Conservation (phyloP, 345 rosid species). For the Citrus mangshanensis region DNA sequence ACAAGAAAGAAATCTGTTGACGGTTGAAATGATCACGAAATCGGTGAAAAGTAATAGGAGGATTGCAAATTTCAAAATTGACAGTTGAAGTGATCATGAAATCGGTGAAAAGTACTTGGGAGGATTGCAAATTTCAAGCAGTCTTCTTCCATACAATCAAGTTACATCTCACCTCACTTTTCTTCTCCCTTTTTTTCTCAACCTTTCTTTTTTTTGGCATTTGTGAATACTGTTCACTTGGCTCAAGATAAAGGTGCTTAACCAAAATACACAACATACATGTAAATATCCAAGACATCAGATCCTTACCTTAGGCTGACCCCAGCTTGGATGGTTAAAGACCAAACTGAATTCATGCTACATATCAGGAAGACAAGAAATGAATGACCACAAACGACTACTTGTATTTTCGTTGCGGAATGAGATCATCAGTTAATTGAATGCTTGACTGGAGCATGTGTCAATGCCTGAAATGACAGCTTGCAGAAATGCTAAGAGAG, state of each 20-base stretch:
- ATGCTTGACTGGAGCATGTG: constrained; percentile 11
- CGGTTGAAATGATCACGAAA: neutral
- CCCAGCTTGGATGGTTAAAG: constrained; percentile 7
- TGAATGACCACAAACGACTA: neutral
- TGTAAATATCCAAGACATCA: neutral
- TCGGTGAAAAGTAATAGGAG: neutral
- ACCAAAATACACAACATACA: neutral
- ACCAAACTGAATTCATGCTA: constrained; percentile 11
- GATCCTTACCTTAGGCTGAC: neutral
- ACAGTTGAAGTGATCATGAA: neutral
- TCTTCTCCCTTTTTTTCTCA: neutral
- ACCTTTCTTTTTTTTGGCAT: no score
- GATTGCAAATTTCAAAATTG: neutral
- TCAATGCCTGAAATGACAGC: constrained; percentile 6
- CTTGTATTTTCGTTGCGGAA: neutral
- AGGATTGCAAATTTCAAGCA: neutral
- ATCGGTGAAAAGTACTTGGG: neutral
- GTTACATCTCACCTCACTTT: neutral
- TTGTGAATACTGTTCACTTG: neutral
- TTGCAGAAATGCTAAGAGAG: neutral
- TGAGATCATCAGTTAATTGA: neutral
- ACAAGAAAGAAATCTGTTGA: neutral
- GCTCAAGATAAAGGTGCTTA: neutral
- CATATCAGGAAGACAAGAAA: neutral
- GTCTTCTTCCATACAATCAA: neutral